Evolutionary conservation across 257 asterid species (phyloP), one percentile per base, ranked within the genome.

Genomic region (Penstemon eatonii): DNA sequence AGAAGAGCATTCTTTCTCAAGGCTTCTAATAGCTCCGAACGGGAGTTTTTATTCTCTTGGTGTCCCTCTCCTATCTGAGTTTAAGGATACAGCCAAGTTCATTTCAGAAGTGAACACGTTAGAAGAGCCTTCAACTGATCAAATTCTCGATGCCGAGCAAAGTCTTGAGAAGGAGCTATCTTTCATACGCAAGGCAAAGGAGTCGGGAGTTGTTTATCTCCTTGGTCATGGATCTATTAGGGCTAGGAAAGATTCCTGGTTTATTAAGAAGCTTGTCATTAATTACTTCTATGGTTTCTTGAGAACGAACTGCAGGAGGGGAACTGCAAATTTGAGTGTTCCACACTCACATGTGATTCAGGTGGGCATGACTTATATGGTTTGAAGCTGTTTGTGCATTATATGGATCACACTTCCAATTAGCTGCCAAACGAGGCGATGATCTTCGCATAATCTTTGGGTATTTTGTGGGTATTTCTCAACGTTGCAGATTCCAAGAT

Each of bases 351-450:
- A 89, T 71, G 74, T 94, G 83, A 79, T 94, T 82, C 96, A 91
- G 77, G 97, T 91, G 50, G 97, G 96, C 57, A 91, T 91, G 97
- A 88, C 95, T 53, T 94, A 91, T 81, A 89, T 90, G 96, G 97
- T 94, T 63, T 94, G 88, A 90, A 65, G 46, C 46, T 71, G 68
- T 39, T 25, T 25, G 33, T 25, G 33, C 33, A 25, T 1, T 25
- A 25, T 25, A 25, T 1, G 33, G 33, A 25, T 1, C 33, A 25
- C 33, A 25, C 33, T 25, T 25, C 33, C 33, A 25, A 25, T 25
- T 25, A 25, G 33, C 33, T 25, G 33, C 33, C 33, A 25, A 25
- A 25, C 2, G 33, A 25, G 33, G 33, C 33, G 33, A 25, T 25
- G 33, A 25, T 1, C 33, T 25, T 25, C 2, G 33, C 33, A 25